Evolutionary conservation across 2,329 filamentous ascomycete genomes (phyloP).

Genomic region (Triangularia setosa): DNA sequence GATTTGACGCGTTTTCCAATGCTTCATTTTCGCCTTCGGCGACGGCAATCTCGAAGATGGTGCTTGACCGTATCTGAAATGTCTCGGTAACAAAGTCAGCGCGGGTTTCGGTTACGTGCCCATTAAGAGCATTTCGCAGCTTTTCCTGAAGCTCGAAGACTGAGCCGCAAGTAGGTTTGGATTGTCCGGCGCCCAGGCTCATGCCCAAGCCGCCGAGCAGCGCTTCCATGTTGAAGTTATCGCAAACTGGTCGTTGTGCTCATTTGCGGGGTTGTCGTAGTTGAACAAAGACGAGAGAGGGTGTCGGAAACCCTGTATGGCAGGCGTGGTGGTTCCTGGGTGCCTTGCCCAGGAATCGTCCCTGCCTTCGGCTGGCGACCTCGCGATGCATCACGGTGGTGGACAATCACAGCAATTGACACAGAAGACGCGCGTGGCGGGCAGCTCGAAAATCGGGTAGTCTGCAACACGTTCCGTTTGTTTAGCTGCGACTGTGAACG

Average conservation of each 20-base stretch:
- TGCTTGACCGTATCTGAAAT: slow-evolving; percentile 44
- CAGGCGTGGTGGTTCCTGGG: neutral
- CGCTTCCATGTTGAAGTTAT: slow-evolving; percentile 29
- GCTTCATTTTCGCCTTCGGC: slow-evolving; percentile 36
- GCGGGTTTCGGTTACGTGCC: slow-evolving; percentile 44
- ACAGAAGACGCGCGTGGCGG: neutral
- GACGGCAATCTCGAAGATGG: slow-evolving; percentile 40
- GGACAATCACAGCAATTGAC: neutral
- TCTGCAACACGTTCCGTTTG: neutral
- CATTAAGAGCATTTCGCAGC: slow-evolving; percentile 39
- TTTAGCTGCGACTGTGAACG: neutral
- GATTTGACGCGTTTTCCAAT: slow-evolving; percentile 24
- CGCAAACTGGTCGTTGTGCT: neutral
- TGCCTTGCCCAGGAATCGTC: neutral
- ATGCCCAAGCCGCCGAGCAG: slow-evolving; percentile 26
- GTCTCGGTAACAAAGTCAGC: slow-evolving; percentile 47
- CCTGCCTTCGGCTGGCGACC: neutral
- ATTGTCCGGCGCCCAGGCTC: slow-evolving; percentile 29
- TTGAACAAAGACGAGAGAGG: neutral
- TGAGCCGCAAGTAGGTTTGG: slow-evolving; percentile 34
- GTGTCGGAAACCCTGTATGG: neutral
- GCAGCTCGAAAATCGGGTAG: neutral
- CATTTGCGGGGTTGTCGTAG: neutral
- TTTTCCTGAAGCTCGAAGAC: slow-evolving; percentile 45
- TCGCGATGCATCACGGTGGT: neutral